Base-by-base conservation (phyloP, 2,329 filamentous ascomycete genomes). In the Pyrenochaeta sp. region DNA sequence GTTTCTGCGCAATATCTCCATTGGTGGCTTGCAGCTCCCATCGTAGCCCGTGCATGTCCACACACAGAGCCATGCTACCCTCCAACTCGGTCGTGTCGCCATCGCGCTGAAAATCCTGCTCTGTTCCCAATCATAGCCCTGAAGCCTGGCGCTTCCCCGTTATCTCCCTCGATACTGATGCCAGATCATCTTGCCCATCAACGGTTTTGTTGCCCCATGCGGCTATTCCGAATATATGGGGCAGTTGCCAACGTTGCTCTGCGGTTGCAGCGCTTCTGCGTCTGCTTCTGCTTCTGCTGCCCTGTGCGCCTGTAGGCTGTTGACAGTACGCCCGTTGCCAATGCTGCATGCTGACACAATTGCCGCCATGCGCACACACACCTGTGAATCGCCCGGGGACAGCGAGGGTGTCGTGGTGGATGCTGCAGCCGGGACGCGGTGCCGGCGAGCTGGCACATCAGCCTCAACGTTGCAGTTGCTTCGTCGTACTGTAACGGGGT, bases 201-300 rank as follows among this genome's bases (percentile, higher is more conserved):
- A 19, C 65, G 64, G 64, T 51, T 46, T 55, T 67, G 35, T 41
- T 69, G 48, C 64, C 64, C 48, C 31, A 65, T 54, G 34, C 45
- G 58, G 60, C 37, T 39, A 39, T 43, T 50, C 23, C 28, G 34
- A 23, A 40, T 22, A 43, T 21, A 24, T 32, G 23, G 38, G 36
- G 38, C 51, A 39, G 46, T 53, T 48, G 49, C 43, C 37, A 47
- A 46, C 13, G 22, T 24, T 48, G 30, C 23, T 28, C 49, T 58
- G 65, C 62, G 62, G 59, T 58, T 65, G 44, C 54, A 63, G 60
- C 63, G 63, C 58, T 61, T 63, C 40, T 41, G 35, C 38, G n/a
- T n/a, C n/a, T n/a, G n/a, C n/a, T n/a, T n/a, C n/a, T n/a, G n/a
- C n/a, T n/a, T n/a, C n/a, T n/a, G n/a, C n/a, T n/a, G n/a, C n/a